Evolutionary conservation across 2,329 filamentous ascomycete genomes (phyloP), one percentile per base, ranked within the genome.

Genomic region (Colletotrichum viniferum): DNA sequence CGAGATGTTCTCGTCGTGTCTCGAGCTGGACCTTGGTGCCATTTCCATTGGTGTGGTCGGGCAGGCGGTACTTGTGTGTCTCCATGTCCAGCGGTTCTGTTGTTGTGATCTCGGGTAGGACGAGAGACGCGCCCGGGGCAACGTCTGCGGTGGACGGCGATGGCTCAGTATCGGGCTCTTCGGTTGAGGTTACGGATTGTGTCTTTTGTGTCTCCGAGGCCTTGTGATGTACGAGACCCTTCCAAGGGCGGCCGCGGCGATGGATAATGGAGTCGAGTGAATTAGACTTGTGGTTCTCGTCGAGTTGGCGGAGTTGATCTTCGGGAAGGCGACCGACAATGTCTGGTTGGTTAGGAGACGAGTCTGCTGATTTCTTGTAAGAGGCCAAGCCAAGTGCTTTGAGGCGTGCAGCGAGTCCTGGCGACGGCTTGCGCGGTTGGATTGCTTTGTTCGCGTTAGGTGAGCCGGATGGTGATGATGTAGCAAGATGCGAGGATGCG

Each of bases 11-110:
- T 78, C 87, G 87, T 72, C 89, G 89, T 58, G 87, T 91, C 48
- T 91, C 89, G 36, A 88, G 85, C 77, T 91, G 90, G 55, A 88
- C 89, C 81, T 93, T 93, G 82, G 92, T 89, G 84, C 92, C 91
- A 87, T 95, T 90, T 84, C 91, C 89, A 84, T 92, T 93, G 68
- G 87, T 90, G 81, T 93, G 90, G 83, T 95, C 93, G 71, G 94
- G 93, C 82, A 95, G 85, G 60, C 92, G 90, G 82, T 95, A 95
- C 83, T 95, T 95, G 81, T 94, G 90, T 72, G 91, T 93, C 84
- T 95, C 94, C 89, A 94, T 92, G 78, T 90, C 89, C 83, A 92
- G 80, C 73, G 88, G 87, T 69, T 88, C 85, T 18, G 85, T 80
- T 43, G 85, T 84, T 79, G 81, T 86, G 82, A 88, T 92, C 85